A percentile compares a stretch with the other conserved stretches of the same genome.
Evolutionary conservation across 805 yeast species (phyloP).

Genomic region (Pichia deserticola): DNA sequence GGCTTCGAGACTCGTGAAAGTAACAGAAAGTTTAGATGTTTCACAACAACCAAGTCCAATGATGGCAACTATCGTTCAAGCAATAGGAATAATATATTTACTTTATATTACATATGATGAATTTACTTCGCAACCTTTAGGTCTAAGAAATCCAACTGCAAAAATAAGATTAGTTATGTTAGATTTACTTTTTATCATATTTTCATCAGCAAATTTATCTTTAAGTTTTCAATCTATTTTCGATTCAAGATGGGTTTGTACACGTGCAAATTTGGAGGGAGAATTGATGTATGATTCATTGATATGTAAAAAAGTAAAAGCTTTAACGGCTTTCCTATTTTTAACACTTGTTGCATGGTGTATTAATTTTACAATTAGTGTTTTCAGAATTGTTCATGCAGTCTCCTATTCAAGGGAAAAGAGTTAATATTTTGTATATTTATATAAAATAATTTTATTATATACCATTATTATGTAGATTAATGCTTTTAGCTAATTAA

Average conservation of each 20-base stretch:
- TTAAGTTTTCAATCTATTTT: constrained; percentile 76
- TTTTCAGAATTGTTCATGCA: constrained; percentile 76
- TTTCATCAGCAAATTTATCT: constrained; percentile 81
- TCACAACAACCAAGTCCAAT: constrained; percentile 83
- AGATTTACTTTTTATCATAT: constrained; percentile 81
- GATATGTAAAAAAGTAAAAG: constrained; percentile 73
- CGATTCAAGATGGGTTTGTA: constrained; percentile 79
- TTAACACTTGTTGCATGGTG: constrained; percentile 78
- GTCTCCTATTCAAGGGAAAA: constrained; percentile 10
- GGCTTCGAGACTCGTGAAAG: constrained; percentile 50
- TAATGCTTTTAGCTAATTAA: no score
- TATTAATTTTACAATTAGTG: constrained; percentile 72
- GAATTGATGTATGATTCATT: constrained; percentile 27
- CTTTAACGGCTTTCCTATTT: constrained; percentile 72
- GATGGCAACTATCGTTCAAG: constrained; percentile 84
- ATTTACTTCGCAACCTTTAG: constrained; percentile 85
- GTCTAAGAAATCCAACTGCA: constrained; percentile 76
- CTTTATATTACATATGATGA: constrained; percentile 85
- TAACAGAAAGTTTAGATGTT: constrained; percentile 30
- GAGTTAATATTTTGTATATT: not conserved
- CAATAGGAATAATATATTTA: constrained; percentile 69
- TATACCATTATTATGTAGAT: no score
- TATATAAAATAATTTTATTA: no score
- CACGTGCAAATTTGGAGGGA: constrained; percentile 16
- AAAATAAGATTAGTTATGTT: constrained; percentile 75